Evolutionary conservation across 306 rosid species (phyloP), one percentile per base, ranked within the genome.

Genomic region (Rubus parviflorus): DNA sequence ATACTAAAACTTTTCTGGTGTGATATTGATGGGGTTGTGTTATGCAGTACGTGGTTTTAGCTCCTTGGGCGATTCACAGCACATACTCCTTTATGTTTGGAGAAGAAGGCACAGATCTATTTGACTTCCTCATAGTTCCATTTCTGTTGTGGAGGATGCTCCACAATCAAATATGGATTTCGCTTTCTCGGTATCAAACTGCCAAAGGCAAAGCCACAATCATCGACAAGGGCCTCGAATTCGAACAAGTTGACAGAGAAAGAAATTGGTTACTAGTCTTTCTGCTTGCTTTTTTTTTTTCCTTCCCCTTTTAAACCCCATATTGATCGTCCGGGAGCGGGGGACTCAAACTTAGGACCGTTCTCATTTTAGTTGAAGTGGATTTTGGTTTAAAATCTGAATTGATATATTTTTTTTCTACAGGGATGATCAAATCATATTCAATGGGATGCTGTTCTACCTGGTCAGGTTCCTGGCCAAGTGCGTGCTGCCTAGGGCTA

Each of bases 181-280:
- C 88, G 42, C 61, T 88, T 17, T 87, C 96, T 68, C 96, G 96
- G 13, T 72, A 86, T 17, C 72, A 41, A 73, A 88, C 86, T 4
- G 79, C 91, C 48, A 90, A 83, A 70, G 96, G 96, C 20, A 77
- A 74, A 0, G 42, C 57, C 8, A 78, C 88, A 75, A 90, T 90
- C 15, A 77, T 90, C 0, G 95, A 90, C 66, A 86, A 83, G 22
- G 83, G 89, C 56, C 84, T 90, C 19, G 95, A 90, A 11, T 90
- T 90, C 51, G 95, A 90, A 14, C 95, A 90, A 88, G 89, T 90
- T 61, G 95, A 90, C 52, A 78, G 95, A 74, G 95, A 90, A 81
- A 80, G 79, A 75, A 80, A 84, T 48, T 89, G 94, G 94, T 89
- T 14, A 56, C 74, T 74, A 35, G 3, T 19, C 0, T 42, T 30